These are phyloP conservation scores for Phytomonas sp. DNA, from an alignment of 208 protist genomes.

Conservation along the genomic window DNA sequence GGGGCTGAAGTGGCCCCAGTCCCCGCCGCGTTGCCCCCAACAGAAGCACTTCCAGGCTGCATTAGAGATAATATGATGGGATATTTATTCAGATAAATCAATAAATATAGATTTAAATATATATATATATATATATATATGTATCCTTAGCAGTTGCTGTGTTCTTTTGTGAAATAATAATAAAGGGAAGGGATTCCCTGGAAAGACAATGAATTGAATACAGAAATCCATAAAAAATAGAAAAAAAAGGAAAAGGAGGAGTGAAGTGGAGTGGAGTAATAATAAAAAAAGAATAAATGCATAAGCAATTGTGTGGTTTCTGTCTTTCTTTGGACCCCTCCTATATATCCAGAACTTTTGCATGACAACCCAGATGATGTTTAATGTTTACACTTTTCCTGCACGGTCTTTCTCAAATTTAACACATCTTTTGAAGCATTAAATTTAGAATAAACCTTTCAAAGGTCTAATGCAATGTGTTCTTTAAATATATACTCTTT, in stretches of 20 bases:
- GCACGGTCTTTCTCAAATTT: neutral
- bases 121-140: conserved; percentile 7
- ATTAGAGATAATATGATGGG: neutral
- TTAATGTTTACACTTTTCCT: neutral
- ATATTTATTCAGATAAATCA: too few species aligned
- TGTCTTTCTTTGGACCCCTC: too few species aligned
- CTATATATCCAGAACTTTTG: too few species aligned
- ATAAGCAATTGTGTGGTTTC: neutral
- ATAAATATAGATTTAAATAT: neutral
- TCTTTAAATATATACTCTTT: neutral
- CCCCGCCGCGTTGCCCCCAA: neutral
- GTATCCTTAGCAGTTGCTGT: neutral
- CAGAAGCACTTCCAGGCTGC: neutral
- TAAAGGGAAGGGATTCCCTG: neutral
- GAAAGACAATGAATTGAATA: neutral
- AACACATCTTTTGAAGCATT: neutral
- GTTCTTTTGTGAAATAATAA: neutral
- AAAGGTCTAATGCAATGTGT: neutral
- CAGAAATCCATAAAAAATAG: neutral
- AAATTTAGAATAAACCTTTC: neutral
- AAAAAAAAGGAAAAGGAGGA: conserved; percentile 7
- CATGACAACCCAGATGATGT: neutral
- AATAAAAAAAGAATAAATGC: neutral
- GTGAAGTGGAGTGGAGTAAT: neutral
- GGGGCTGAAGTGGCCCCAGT: conserved; percentile 8